phyloP scores from a whole-genome alignment of 1,284 basidiomycete species.

The Singerocomus rubriflavus region DNA sequence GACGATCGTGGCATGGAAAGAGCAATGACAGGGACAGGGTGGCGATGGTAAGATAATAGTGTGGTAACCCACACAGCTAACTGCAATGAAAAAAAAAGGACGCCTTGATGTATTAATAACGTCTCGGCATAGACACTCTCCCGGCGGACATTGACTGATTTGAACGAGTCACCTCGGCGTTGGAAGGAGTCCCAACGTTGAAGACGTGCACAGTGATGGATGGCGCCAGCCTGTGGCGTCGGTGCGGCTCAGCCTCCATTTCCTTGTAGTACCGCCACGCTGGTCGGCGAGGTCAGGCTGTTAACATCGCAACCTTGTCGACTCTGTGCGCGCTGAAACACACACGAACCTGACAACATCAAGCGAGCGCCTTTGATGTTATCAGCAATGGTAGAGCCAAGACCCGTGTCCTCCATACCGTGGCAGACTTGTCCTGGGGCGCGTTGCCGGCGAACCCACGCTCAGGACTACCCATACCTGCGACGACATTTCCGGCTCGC shows the following conservation, averaged over 20 bases:
- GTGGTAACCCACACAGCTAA: background rate
- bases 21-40: slow-evolving; percentile 37
- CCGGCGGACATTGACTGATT: slow-evolving; percentile 3
- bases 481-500: slow-evolving; percentile 5
- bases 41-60: background rate
- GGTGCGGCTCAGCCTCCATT: slow-evolving; percentile 23
- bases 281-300: slow-evolving; percentile 22
- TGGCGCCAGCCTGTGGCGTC: slow-evolving; percentile 20
- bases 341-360: slow-evolving; percentile 6
- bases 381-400: background rate
- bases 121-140: slow-evolving; percentile 5
- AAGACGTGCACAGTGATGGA: background rate
- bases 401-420: background rate
- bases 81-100: slow-evolving; percentile 1
- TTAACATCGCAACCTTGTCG: slow-evolving; percentile 32
- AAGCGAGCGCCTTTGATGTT: slow-evolving; percentile 1
- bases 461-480: background rate
- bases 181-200: slow-evolving; percentile 1
- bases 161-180: slow-evolving; percentile 1
- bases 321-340: slow-evolving; percentile 23
- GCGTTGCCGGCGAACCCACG: slow-evolving; percentile 3
- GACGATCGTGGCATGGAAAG: slow-evolving; percentile 58
- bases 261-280: slow-evolving; percentile 20
- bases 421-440: slow-evolving; percentile 1
- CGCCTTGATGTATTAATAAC: slow-evolving; percentile 4